Conservation (phyloP, 2,329 filamentous ascomycete genomes). For the Calonectria hongkongensis region DNA sequence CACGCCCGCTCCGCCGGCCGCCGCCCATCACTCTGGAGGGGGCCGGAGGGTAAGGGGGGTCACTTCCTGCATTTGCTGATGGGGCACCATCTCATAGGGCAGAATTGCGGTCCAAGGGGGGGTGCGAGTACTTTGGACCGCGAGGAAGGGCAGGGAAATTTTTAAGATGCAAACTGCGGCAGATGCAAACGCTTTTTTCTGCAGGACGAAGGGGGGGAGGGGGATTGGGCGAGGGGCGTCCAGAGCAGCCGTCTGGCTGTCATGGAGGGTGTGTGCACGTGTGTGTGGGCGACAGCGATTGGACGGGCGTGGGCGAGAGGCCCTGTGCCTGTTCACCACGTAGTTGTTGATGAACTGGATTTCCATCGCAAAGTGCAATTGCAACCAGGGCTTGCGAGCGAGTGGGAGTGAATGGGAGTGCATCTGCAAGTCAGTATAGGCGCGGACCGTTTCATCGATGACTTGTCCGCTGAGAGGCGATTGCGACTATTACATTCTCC, state of each 20-base stretch:
- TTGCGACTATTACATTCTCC: constrained; percentile 8
- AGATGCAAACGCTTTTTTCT: constrained; percentile 34
- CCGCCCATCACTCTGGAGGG: neutral
- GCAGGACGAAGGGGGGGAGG: constrained; percentile 21
- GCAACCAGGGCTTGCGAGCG: neutral
- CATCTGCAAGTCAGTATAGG: neutral
- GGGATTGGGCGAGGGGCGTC: constrained; percentile 15
- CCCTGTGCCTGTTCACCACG: constrained; percentile 38
- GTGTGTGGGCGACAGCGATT: constrained; percentile 21
- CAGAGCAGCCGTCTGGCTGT: constrained; percentile 1
- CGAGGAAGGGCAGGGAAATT: constrained; percentile 4
- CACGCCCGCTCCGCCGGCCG: constrained; percentile 22
- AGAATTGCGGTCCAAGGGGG: constrained; percentile 1
- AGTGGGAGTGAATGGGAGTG: neutral
- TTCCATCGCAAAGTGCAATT: constrained; percentile 26
- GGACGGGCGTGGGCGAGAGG: constrained; percentile 25
- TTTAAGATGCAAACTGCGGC: constrained; percentile 26
- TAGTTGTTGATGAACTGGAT: constrained; percentile 30
- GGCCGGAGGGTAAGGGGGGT: neutral
- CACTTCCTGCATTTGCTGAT: constrained; percentile 59
- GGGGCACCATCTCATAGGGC: constrained; percentile 65
- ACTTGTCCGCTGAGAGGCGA: constrained; percentile 11
- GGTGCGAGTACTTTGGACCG: constrained; percentile 12
- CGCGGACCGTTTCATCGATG: constrained; percentile 17
- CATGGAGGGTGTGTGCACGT: constrained; percentile 35